Percentiles rank a stretch among this genome's conserved stretches.
Evolutionary conservation across 1,139 yeast genomes (phyloP).

Genomic region (Geotrichum reessii): DNA sequence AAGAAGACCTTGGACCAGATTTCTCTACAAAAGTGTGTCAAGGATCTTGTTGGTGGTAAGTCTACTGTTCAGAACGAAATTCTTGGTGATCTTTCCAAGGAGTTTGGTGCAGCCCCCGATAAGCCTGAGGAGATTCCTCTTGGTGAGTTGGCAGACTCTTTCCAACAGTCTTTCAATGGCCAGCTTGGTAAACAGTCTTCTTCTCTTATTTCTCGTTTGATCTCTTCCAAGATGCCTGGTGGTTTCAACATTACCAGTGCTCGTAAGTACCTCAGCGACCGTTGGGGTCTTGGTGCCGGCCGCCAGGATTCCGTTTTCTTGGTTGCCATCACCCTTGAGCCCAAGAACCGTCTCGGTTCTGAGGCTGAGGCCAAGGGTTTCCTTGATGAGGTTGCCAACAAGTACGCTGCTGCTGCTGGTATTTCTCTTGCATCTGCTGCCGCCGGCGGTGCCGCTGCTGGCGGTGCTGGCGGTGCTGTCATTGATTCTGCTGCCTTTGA

Average conservation of each 20-base stretch:
- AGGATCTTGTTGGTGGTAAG: conserved; percentile 96
- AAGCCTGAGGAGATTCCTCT: conserved; percentile 98
- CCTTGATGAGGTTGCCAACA: conserved; percentile 74
- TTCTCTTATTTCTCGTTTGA: conserved; percentile 80
- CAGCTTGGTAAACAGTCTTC: conserved; percentile 89
- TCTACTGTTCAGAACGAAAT: conserved; percentile 98
- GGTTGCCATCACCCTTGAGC: conserved; percentile 81
- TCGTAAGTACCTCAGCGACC: conserved; percentile 81
- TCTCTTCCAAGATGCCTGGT: conserved; percentile 98
- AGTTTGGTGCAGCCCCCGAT: conserved; percentile 95
- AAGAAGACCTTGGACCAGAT: conserved; percentile 84
- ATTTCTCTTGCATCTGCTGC: conserved; percentile 66
- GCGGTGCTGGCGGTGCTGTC: conserved; percentile 74
- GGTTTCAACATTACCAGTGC: conserved; percentile 90
- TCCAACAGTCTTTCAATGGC: conserved; percentile 87
- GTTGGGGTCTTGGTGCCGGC: conserved; percentile 89
- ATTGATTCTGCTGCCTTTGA: conserved; percentile 95
- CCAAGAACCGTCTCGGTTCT: conserved; percentile 76
- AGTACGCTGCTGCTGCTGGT: conserved; percentile 80
- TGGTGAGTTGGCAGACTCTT: conserved; percentile 88
- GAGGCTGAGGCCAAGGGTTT: conserved; percentile 88
- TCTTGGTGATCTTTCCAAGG: conserved; percentile 96
- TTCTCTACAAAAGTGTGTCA: conserved; percentile 87
- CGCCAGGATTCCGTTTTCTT: conserved; percentile 90
- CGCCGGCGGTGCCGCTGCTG: conserved; percentile 46